Evolutionary conservation across 371 early-diverging fungal species (phyloP), one percentile per base, ranked within the genome.

Genomic region (Mucor saturninus): DNA sequence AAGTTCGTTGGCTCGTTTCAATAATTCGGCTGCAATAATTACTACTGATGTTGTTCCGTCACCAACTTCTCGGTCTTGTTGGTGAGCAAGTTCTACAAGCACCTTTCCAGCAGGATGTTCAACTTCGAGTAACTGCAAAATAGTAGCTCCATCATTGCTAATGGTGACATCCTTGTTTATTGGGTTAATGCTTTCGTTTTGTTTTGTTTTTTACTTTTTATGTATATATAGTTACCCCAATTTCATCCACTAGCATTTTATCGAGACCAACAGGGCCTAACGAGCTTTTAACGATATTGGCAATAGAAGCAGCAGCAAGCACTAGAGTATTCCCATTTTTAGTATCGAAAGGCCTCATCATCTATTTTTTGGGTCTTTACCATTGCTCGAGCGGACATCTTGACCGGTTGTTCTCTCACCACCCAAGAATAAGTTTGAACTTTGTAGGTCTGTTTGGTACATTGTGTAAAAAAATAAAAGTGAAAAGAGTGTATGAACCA

Each of bases 41-140:
- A 99, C 99, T n/a, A 99, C 99, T 32, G 97, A 95, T 0, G 99
- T 99, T 15, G 99, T 99, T 40, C 99, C 99, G 74, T 99, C 99
- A 29, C 99, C 99, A 6, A 99, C 99, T 83, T 99, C 99, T 68
- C 94, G 95, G 79, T 99, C 99, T 85, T 99, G 99, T 70, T 98
- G 96, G 60, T 96, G 95, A 54, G 99, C 99, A 38, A 99, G 88
- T 80, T 99, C 99, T 21, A 99, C 98, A 9, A 99, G 83, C 11
- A 99, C 95, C 69, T 91, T 92, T 38, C 95, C 99, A 8, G 99
- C 98, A 21, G 99, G 99, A 78, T 99, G 99, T 73, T 97, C 98
- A 6, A 99, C 95, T 70, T 99, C 96, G 56, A 99, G 87, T 58
- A 97, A 90, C 61, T 92, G 89, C 64, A 99, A 87, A 75, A 99